phyloP scores from a whole-genome alignment of 139 green algal species.

The Tetradesmus obliquus region DNA sequence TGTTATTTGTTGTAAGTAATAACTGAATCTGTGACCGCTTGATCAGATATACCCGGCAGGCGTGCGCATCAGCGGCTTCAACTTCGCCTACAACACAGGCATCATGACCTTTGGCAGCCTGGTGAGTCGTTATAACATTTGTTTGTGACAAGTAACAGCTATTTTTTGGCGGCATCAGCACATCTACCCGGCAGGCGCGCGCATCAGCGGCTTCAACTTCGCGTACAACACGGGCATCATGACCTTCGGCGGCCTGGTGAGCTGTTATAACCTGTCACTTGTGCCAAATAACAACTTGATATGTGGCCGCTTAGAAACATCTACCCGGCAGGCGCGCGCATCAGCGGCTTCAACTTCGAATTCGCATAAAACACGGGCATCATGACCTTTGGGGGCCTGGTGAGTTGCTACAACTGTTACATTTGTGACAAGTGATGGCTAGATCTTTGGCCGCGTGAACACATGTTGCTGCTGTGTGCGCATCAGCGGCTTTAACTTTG shows the following conservation, averaged over 20 bases:
- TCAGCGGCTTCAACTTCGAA: conserved; percentile 39
- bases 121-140: not conserved
- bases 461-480: conserved; percentile 18
- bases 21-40: too few relatives aligned
- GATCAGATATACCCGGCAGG: conserved; percentile 19
- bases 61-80: conserved; percentile 34
- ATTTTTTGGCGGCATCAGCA: too few relatives aligned
- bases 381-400: not conserved
- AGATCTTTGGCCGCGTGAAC: too few relatives aligned
- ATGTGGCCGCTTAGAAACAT: too few relatives aligned
- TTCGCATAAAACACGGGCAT: conserved; percentile 16
- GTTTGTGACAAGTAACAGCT: too few relatives aligned
- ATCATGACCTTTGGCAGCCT: not conserved
- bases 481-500: conserved; percentile 40
- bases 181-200: conserved; percentile 30
- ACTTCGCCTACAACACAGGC: conserved; percentile 28
- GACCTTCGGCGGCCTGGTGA: not conserved
- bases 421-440: too few relatives aligned
- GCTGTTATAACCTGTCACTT: not conserved
- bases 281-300: too few relatives aligned
- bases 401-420: too few relatives aligned
- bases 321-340: conserved; percentile 21
- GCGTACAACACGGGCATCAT: conserved; percentile 19
- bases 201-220: conserved; percentile 40
- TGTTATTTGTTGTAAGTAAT: too few relatives aligned